phyloP scores from a whole-genome alignment of 2,329 filamentous ascomycete genomes.

The Pseudomassariella vexata region DNA sequence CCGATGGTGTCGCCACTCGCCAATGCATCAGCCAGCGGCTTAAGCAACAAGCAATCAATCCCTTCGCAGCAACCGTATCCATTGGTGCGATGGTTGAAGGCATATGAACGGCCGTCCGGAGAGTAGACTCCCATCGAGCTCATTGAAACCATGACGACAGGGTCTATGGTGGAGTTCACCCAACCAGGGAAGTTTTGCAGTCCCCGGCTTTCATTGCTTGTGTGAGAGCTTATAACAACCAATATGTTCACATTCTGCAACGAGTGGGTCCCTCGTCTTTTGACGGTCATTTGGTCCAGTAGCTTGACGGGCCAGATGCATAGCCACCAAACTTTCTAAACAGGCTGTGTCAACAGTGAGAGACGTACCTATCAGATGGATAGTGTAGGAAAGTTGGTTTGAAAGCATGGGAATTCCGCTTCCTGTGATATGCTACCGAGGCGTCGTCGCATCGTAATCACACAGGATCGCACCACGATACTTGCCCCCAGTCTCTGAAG shows the following conservation, averaged over 20 bases:
- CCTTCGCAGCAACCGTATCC: slow-evolving; percentile 45
- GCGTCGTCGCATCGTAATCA: too few relatives aligned
- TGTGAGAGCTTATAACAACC: too few relatives aligned
- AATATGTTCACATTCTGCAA: too few relatives aligned
- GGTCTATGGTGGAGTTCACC: slow-evolving; percentile 1
- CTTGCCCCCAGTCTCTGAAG: too few relatives aligned
- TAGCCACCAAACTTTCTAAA: slow-evolving; percentile 1
- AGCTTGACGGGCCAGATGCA: slow-evolving; percentile 3
- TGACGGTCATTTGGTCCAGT: slow-evolving; percentile 4
- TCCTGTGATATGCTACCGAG: slow-evolving; percentile 5
- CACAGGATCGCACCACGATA: too few relatives aligned
- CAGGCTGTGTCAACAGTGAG: slow-evolving; percentile 7
- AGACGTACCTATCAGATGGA: slow-evolving; percentile 3
- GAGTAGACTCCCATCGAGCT: not conserved
- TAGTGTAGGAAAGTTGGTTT: slow-evolving; percentile 4
- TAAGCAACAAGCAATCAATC: slow-evolving; percentile 33
- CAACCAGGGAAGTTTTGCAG: too few relatives aligned
- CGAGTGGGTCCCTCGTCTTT: slow-evolving; percentile 1
- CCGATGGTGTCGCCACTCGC: slow-evolving; percentile 30
- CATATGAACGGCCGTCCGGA: slow-evolving; percentile 9
- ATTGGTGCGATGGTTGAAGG: slow-evolving; percentile 31
- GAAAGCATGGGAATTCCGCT: slow-evolving; percentile 3
- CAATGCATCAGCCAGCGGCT: slow-evolving; percentile 34
- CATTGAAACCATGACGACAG: too few relatives aligned
- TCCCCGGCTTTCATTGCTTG: too few relatives aligned